A percentile compares a stretch with the other conserved stretches of the same genome.
Conservation (phyloP, 1,284 basidiomycete species). For the Mycocalia duriaeana region DNA sequence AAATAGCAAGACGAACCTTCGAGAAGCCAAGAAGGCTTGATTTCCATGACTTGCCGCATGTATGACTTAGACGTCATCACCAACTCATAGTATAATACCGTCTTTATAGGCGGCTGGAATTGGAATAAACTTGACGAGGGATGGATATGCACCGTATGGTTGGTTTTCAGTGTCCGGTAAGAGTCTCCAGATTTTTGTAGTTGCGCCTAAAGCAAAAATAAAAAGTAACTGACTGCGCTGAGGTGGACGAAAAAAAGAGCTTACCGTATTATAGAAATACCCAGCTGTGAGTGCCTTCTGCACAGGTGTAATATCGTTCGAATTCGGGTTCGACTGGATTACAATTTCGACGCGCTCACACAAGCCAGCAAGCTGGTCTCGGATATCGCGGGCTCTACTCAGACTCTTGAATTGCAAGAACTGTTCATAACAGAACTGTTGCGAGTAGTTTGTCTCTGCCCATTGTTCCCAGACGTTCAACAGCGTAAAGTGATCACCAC, state of each 20-base stretch:
- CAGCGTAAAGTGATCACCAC: conserved; percentile 97
- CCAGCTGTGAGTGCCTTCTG: conserved; percentile 95
- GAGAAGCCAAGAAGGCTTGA: conserved; percentile 89
- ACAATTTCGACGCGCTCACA: conserved; percentile 97
- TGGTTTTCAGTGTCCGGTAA: conserved; percentile 91
- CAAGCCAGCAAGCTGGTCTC: conserved; percentile 90
- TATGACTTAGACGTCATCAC: conserved; percentile 87
- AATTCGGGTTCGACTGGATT: conserved; percentile 82
- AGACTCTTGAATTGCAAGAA: conserved; percentile 97
- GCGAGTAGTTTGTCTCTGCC: conserved; percentile 94
- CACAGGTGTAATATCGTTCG: conserved; percentile 86
- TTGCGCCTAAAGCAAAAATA: conserved; percentile 51
- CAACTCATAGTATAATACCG: conserved; percentile 91
- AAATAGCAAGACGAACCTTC: conserved; percentile 97
- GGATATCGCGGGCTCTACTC: conserved; percentile 90
- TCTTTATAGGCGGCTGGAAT: conserved; percentile 88
- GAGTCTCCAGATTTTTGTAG: conserved; percentile 89
- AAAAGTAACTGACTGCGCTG: conserved; percentile 5
- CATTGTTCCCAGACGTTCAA: conserved; percentile 98
- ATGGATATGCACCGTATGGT: conserved; percentile 94
- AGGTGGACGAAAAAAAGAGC: conserved; percentile 20
- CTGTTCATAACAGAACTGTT: conserved; percentile 93
- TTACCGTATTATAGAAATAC: conserved; percentile 92
- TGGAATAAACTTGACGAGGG: conserved; percentile 95
- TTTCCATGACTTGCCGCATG: conserved; percentile 94